Base-by-base conservation (phyloP, 2,329 filamentous ascomycete species). In the Parafenestella ontariensis region DNA sequence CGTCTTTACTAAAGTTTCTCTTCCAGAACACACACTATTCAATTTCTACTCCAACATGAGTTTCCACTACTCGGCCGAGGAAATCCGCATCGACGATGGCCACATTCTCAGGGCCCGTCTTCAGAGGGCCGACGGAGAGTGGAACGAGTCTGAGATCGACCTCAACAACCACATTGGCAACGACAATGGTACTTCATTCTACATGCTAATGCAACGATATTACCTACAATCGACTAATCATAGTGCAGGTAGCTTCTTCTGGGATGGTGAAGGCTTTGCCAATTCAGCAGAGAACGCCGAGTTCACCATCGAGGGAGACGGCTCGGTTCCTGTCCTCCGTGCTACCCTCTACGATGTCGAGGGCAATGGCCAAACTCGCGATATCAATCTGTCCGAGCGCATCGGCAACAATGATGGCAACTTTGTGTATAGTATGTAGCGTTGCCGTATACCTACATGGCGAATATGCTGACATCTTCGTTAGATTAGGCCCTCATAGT, bases 301-400 rank as follows among this genome's bases (percentile, higher is more conserved):
- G 41, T 81, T 86, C 68, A 52, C 65, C 6, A 61, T 84, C 3
- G 84, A 87, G 71, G 83, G 82, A 20, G 81, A 74, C 21, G 81
- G 76, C 18, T 59, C 67, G 1, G 77, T 82, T 20, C 83, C 84
- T 33, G 65, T 87, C 40, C 82, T 87, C 41, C 82, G 83, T 17
- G 84, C 83, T 33, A 54, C 42, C 0, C 77, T 87, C 28, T 64
- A 54, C 34, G 77, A 79, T 28, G 44, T 69, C 1, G 74, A 82
- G 0, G 83, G 83, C 34, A 74, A 84, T 17, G 48, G 52, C 1
- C 53, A 74, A 1, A 53, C 70, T 6, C 71, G 77, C 33, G 78
- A 87, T 61, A 59, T 87, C 59, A 87, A 87, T 76, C 78, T 87
- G 5, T 69, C 79, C 2, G 83, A 86, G 78, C 76, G 81, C 54